Conservation (phyloP, 805 yeast species). For the Myxozyma udenii region DNA sequence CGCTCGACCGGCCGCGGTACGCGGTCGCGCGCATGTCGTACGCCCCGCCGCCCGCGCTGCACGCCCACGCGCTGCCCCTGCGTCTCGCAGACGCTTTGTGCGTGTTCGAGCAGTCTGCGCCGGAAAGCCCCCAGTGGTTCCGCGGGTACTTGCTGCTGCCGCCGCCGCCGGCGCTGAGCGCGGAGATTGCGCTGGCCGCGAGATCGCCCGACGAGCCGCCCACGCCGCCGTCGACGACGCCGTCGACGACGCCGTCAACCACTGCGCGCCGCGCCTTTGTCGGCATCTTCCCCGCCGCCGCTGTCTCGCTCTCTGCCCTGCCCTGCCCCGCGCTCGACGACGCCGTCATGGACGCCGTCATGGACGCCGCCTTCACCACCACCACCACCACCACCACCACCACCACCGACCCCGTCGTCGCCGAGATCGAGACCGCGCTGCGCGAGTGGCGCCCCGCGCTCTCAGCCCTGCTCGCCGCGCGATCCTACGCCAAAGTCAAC, state of each 20-base stretch:
- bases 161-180: neutral
- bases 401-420: conserved; percentile 20
- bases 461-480: conserved; percentile 31
- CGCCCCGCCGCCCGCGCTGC: conserved; percentile 19
- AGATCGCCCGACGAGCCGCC: neutral
- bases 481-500: conserved; percentile 30
- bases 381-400: conserved; percentile 13
- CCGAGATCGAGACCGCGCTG: conserved; percentile 36
- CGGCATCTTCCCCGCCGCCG: conserved; percentile 35
- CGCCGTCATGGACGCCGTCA: neutral
- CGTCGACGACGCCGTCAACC: conserved; percentile 33
- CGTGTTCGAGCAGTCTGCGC: conserved; percentile 59
- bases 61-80: conserved; percentile 20
- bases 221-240: conserved; percentile 33
- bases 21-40: neutral
- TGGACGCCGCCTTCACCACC: conserved; percentile 33
- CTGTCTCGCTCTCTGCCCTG: conserved; percentile 30
- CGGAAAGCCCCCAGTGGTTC: conserved; percentile 58
- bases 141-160: conserved; percentile 61
- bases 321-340: neutral
- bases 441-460: conserved; percentile 37
- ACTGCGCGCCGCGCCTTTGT: conserved; percentile 29
- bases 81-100: conserved; percentile 67
- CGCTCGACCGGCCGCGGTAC: neutral
- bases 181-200: neutral